These are phyloP conservation scores for Sphaerobolus stellatus DNA, from an alignment of 1,284 basidiomycete genomes.

Conservation along the genomic window DNA sequence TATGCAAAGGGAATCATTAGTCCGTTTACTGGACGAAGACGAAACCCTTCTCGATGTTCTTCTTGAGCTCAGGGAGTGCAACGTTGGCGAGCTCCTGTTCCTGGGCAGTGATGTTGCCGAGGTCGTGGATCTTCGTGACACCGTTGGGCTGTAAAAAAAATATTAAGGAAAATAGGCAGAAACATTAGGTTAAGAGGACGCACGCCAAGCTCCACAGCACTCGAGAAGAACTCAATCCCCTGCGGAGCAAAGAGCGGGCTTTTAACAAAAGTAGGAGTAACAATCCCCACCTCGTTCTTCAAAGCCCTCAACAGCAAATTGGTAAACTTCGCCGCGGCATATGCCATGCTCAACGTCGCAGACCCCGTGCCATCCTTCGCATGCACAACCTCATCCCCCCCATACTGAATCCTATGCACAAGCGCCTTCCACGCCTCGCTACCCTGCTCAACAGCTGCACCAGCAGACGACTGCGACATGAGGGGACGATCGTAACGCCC, in stretches of 20 bases:
- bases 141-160: constrained; percentile 62
- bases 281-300: constrained; percentile 81
- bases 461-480: constrained; percentile 75
- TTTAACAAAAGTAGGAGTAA: constrained; percentile 87
- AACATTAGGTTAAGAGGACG: constrained; percentile 30
- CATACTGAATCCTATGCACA: constrained; percentile 87
- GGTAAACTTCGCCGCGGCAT: constrained; percentile 88
- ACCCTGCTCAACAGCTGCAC: constrained; percentile 52
- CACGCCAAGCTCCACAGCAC: constrained; percentile 88
- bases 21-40: too few relatives aligned
- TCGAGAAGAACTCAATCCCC: constrained; percentile 89
- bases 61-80: constrained; percentile 89
- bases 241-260: constrained; percentile 80
- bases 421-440: constrained; percentile 71
- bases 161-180: constrained; percentile 11
- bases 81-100: constrained; percentile 88
- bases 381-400: constrained; percentile 90
- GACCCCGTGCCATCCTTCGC: constrained; percentile 89
- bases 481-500: constrained; percentile 96
- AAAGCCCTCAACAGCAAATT: constrained; percentile 80
- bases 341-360: constrained; percentile 93
- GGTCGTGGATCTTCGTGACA: constrained; percentile 85
- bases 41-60: constrained; percentile 96
- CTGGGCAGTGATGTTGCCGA: constrained; percentile 73
- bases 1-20: too few relatives aligned